These are phyloP conservation scores for Laguncularia racemosa DNA, from an alignment of 345 rosid genomes.

Conservation along the genomic window DNA sequence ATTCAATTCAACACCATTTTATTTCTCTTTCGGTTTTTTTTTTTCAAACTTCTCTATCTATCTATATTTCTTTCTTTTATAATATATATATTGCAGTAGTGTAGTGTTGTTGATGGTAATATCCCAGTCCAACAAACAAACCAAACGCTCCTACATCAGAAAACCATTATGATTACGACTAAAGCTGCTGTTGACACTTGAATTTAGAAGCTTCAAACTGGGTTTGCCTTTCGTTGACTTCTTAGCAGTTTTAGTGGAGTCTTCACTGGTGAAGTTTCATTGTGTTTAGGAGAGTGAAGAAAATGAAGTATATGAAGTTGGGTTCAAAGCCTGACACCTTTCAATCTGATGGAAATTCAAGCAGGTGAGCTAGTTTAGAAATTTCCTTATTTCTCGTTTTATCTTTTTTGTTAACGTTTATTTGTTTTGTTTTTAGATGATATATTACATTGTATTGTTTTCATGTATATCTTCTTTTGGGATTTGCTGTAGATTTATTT, in stretches of 20 bases:
- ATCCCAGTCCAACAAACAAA: no score
- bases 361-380: slow-evolving; percentile 56
- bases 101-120: no score
- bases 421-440: neutral
- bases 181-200: no score
- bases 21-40: slow-evolving; percentile 3
- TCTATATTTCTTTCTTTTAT: neutral
- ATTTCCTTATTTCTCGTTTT: slow-evolving; percentile 3
- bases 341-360: slow-evolving; percentile 62
- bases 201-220: no score
- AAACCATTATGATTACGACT: no score
- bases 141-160: no score
- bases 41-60: neutral
- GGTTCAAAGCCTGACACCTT: slow-evolving; percentile 91
- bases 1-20: neutral
- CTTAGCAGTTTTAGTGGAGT: neutral
- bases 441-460: neutral
- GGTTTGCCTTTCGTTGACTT: neutral
- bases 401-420: neutral
- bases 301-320: slow-evolving; percentile 94
- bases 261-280: slow-evolving; percentile 3
- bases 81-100: no score
- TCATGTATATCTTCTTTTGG: no score
- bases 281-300: slow-evolving; percentile 3
- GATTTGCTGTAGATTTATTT: no score